phyloP scores from a whole-genome alignment of 140 eudicot species.

The Ambrosia hybrid region DNA sequence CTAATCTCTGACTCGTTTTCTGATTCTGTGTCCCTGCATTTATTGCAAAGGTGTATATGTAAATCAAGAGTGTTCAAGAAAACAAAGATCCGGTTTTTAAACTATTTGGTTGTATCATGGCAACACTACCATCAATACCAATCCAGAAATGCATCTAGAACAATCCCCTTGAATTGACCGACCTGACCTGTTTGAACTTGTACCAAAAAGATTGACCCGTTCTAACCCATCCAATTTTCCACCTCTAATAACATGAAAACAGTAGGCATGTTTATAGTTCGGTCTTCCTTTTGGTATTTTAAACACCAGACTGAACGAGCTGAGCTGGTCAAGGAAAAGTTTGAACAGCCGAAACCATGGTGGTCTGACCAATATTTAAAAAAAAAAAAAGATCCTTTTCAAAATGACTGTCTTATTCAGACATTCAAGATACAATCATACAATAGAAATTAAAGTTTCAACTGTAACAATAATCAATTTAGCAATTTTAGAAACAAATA shows the following conservation, averaged over 20 bases:
- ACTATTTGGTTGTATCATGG: constrained; percentile 6
- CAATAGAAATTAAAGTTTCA: too few relatives aligned
- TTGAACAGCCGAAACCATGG: not conserved
- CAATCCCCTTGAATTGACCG: not conserved
- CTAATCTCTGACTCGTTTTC: constrained; percentile 18
- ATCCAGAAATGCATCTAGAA: not conserved
- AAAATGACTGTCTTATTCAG: too few relatives aligned
- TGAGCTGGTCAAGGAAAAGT: not conserved
- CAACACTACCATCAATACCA: constrained; percentile 13
- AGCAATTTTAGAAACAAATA: too few relatives aligned
- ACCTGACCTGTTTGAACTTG: not conserved
- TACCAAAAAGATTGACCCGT: not conserved
- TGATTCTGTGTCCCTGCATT: constrained; percentile 23
- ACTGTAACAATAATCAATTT: too few relatives aligned
- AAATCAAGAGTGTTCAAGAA: not conserved
- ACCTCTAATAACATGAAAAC: not conserved
- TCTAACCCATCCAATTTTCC: not conserved
- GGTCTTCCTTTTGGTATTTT: not conserved
- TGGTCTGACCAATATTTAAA: not conserved
- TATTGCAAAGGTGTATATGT: not conserved
- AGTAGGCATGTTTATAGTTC: not conserved
- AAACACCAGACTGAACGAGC: not conserved
- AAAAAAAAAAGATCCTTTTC: too few relatives aligned
- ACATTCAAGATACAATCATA: too few relatives aligned
- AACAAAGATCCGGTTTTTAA: not conserved